A percentile compares a stretch with the other conserved stretches of the same genome.
Conservation (phyloP, 176 grass and related monocot genomes). For the Triticum aestivum region DNA sequence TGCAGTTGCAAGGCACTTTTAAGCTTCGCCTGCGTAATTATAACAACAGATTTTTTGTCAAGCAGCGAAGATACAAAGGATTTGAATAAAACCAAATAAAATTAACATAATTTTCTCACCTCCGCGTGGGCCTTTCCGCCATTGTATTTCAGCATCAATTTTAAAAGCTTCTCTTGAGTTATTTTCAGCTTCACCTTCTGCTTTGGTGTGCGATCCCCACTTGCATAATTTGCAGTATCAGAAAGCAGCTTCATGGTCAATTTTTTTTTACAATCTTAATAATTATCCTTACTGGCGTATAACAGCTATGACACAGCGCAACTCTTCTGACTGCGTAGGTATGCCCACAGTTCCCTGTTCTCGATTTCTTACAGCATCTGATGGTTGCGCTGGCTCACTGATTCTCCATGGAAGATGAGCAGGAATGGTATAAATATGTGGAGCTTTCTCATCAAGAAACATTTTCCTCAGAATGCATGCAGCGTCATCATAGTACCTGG, state of each 20-base stretch:
- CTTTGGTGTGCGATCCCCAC: conserved; percentile 97
- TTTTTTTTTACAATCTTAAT: conserved; percentile 15
- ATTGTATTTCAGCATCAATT: conserved; percentile 98
- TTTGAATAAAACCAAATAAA: conserved; percentile 13
- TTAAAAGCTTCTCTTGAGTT: conserved; percentile 91
- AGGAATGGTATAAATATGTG: conserved; percentile 88
- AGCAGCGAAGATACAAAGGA: conserved; percentile 25
- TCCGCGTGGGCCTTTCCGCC: conserved; percentile 73
- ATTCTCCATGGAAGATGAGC: conserved; percentile 87
- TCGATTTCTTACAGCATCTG: conserved; percentile 43
- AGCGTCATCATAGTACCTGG: conserved; percentile 92
- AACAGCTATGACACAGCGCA: conserved; percentile 91
- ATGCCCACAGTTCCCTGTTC: conserved; percentile 68
- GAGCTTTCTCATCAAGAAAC: conserved; percentile 94
- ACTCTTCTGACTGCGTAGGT: conserved; percentile 84
- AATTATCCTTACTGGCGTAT: conserved; percentile 86
- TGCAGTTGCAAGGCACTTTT: conserved; percentile 95
- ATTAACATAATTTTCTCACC: conserved; percentile 32
- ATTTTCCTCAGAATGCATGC: conserved; percentile 96
- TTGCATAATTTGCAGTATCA: conserved; percentile 49
- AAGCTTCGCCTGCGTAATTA: conserved; percentile 78
- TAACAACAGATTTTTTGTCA: conserved; percentile 18
- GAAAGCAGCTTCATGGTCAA: conserved; percentile 12
- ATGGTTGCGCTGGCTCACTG: conserved; percentile 53
- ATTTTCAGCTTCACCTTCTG: conserved; percentile 97